These are phyloP conservation scores for Zangia roseola DNA, from an alignment of 768 basidiomycete genomes.

Conservation along the genomic window DNA sequence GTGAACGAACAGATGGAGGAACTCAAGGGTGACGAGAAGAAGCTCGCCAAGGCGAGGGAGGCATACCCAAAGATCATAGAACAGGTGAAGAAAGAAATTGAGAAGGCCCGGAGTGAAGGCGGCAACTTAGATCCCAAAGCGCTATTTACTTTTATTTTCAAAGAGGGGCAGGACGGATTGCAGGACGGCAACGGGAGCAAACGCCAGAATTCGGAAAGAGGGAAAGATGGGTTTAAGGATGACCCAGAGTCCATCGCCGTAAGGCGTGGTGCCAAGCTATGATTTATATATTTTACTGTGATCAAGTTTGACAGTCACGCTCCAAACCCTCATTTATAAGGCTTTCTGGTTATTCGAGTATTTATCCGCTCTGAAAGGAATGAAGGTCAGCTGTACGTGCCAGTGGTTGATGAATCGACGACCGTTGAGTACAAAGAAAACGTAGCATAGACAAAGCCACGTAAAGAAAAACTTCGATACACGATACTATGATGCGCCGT, in stretches of 20 bases:
- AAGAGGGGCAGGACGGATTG: constrained; percentile 3
- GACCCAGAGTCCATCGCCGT: constrained; percentile 4
- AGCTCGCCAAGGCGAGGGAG: constrained; percentile 18
- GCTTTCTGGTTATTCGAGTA: no score
- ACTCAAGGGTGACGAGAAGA: constrained; percentile 15
- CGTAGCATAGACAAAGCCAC: no score
- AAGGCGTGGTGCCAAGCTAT: constrained; percentile 26
- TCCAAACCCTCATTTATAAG: no score
- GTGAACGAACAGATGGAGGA: constrained; percentile 15
- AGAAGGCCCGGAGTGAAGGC: background rate
- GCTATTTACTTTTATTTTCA: constrained; percentile 10
- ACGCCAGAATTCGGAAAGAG: constrained; percentile 5
- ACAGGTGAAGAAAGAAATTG: constrained; percentile 11
- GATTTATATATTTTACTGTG: no score
- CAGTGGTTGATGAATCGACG: no score
- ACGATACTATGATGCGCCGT: no score
- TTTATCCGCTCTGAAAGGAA: no score
- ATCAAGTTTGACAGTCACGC: no score
- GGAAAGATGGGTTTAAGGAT: constrained; percentile 12
- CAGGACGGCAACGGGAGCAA: background rate
- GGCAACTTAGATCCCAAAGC: constrained; percentile 7
- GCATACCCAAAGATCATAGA: constrained; percentile 13
- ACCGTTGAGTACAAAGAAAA: no score
- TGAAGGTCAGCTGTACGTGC: no score
- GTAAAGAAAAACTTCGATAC: no score